Evolutionary conservation across 2,329 filamentous ascomycete species (phyloP).

Genomic region (Aureobasidium sp.): DNA sequence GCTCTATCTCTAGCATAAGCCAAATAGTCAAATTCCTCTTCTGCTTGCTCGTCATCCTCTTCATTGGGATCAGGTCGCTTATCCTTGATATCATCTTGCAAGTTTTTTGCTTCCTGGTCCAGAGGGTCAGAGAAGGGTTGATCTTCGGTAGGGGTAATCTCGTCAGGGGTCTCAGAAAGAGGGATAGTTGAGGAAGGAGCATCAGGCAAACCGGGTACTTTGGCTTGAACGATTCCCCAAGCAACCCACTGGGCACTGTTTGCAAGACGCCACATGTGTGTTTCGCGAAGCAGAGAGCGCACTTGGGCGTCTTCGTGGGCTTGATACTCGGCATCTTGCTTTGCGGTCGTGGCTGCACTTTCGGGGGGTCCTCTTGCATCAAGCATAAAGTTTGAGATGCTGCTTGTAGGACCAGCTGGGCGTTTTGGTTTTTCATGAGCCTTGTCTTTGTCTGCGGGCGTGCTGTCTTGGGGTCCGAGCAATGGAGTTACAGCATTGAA

Average conservation of each 20-base stretch:
- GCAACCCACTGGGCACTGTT: slow-evolving; percentile 89
- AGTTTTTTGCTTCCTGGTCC: slow-evolving; percentile 15
- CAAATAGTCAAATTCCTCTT: slow-evolving; percentile 86
- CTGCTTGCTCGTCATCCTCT: slow-evolving; percentile 46
- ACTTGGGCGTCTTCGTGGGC: slow-evolving; percentile 57
- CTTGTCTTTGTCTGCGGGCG: slow-evolving; percentile 23
- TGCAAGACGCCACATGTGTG: slow-evolving; percentile 75
- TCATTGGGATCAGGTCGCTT: slow-evolving; percentile 17
- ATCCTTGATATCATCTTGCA: slow-evolving; percentile 24
- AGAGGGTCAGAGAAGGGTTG: slow-evolving; percentile 16
- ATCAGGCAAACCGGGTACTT: slow-evolving; percentile 63
- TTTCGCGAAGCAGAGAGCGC: slow-evolving; percentile 66
- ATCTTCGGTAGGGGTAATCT: background rate
- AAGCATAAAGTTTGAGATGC: slow-evolving; percentile 64
- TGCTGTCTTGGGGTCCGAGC: slow-evolving; percentile 13
- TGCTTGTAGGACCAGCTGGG: slow-evolving; percentile 29
- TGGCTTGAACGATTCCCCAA: slow-evolving; percentile 95
- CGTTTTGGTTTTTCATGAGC: slow-evolving; percentile 18
- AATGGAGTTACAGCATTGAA: slow-evolving; percentile 46
- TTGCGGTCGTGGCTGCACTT: slow-evolving; percentile 12
- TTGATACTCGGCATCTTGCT: slow-evolving; percentile 38
- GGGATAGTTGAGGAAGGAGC: slow-evolving; percentile 13
- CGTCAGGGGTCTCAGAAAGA: background rate
- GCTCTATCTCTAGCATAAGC: slow-evolving; percentile 85
- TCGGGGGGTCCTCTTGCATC: slow-evolving; percentile 44